Conservation (phyloP, 805 yeast genomes). For the Dipodascus geniculatus region DNA sequence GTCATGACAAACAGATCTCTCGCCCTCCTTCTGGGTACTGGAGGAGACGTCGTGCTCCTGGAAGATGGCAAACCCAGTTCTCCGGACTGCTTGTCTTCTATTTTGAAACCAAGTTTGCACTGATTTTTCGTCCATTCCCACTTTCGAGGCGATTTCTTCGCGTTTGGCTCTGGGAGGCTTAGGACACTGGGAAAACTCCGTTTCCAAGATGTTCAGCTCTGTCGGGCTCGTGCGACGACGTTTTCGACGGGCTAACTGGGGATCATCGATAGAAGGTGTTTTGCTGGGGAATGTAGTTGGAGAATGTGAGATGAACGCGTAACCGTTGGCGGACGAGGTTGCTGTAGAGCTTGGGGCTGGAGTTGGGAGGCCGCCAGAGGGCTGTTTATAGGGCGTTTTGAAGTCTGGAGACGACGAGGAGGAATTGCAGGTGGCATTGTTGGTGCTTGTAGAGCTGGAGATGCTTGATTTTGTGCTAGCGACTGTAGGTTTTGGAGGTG, state of each 20-base stretch:
- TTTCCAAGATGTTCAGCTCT: slow-evolving; percentile 70
- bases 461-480: too few relatives aligned
- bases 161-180: slow-evolving; percentile 76
- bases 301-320: slow-evolving; percentile 86
- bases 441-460: too few relatives aligned
- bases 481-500: not conserved
- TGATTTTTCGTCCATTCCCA: slow-evolving; percentile 93
- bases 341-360: not conserved
- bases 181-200: slow-evolving; percentile 61
- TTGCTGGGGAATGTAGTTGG: slow-evolving; percentile 76
- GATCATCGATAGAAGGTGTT: slow-evolving; percentile 71
- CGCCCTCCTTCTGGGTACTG: too few relatives aligned
- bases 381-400: not conserved
- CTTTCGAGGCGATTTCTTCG: slow-evolving; percentile 63
- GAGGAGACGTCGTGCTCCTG: slow-evolving; percentile 7
- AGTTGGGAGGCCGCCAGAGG: not conserved
- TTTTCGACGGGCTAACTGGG: slow-evolving; percentile 86
- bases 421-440: not conserved
- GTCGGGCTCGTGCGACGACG: slow-evolving; percentile 89
- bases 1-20: too few relatives aligned
- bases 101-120: slow-evolving; percentile 99
- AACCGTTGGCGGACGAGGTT: not conserved
- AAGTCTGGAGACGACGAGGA: not conserved
- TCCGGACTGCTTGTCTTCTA: slow-evolving; percentile 63
- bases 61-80: slow-evolving; percentile 8